Base-by-base conservation (phyloP, 495 filamentous ascomycete genomes). In the Pseudotulostoma volvatum region DNA sequence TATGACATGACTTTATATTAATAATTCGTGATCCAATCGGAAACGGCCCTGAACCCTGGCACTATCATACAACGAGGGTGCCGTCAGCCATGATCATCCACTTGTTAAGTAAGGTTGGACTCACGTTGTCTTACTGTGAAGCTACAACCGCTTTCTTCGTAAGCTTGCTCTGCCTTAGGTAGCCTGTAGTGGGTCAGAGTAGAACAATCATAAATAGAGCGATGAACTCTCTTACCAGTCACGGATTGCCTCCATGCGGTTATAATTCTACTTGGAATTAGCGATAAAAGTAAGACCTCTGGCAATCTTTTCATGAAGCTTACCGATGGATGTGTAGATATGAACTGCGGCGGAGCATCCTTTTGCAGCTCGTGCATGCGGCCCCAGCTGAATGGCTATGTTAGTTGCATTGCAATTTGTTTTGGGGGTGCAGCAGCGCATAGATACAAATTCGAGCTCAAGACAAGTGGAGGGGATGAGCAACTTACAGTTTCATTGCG, bases 301-400 rank as follows among this genome's bases (percentile, higher is more conserved):
- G n/a, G n/a, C n/a, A n/a, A n/a, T n/a, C n/a, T n/a, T n/a, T n/a
- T n/a, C n/a, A 14, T 1, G 0, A 33, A 20, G 58, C 71, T 42
- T 67, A 81, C 77, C 40, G 78, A 74, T 21, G 87, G 86, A 65
- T 93, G 87, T 14, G 87, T 93, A 18, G 79, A 85, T 52, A 93
- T 55, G 57, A 86, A 82, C 51, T 90, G 77, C 1, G 83, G 84
- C 16, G 72, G 66, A 33, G 64, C 58, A 25, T 48, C 46, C 48
- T 76, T 55, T 34, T 76, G 56, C n/a, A 59, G 60, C 39, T 67
- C 53, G 37, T 81, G 71, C 83, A 94, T 90, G 13, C 79, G 63
- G 44, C 60, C 50, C 87, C 87, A 95, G 18, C 61, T 64, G 35
- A 45, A 18, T 2, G 15, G 25, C 13, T 2, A 20, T 37, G 17